A percentile compares a stretch with the other conserved stretches of the same genome.
These are phyloP conservation scores for Linum tenue DNA, from an alignment of 345 rosid species.

Conservation along the genomic window DNA sequence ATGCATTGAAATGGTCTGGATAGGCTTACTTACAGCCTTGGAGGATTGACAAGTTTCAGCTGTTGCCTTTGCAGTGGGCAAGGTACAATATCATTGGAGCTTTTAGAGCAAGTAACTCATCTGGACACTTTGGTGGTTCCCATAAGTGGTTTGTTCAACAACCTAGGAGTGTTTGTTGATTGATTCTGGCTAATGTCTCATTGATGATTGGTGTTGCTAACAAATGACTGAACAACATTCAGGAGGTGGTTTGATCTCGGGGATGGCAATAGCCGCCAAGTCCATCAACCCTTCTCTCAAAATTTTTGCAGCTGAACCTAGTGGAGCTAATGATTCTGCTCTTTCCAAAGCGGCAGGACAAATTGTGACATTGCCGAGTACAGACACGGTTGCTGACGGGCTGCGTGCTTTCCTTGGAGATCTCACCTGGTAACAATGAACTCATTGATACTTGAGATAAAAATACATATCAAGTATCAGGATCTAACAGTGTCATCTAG, in stretches of 20 bases:
- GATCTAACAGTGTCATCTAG: background rate
- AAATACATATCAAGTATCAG: background rate
- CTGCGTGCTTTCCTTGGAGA: constrained; percentile 79
- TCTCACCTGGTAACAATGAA: constrained; percentile 57
- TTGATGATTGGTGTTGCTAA: background rate
- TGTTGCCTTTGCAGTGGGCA: constrained; percentile 56
- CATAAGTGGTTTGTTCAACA: constrained; percentile 52
- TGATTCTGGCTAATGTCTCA: background rate
- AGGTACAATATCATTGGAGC: constrained; percentile 76
- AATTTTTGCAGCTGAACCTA: constrained; percentile 82
- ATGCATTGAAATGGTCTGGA: too few relatives aligned
- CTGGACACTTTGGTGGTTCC: constrained; percentile 72
- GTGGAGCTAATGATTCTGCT: constrained; percentile 87
- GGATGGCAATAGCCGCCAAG: constrained; percentile 90
- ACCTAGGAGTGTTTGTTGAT: constrained; percentile 7
- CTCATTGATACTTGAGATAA: constrained; percentile 7
- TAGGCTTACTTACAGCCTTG: too few relatives aligned
- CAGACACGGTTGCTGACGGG: constrained; percentile 77
- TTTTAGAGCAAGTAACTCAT: constrained; percentile 62
- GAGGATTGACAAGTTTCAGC: background rate
- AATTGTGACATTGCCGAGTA: constrained; percentile 53
- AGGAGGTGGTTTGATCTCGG: constrained; percentile 88
- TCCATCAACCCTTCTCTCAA: constrained; percentile 68
- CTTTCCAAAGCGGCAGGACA: constrained; percentile 72
- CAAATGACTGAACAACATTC: constrained; percentile 8